Evolutionary conservation across 208 protist species (phyloP).

Genomic region (Wallacemonas collosoma): DNA sequence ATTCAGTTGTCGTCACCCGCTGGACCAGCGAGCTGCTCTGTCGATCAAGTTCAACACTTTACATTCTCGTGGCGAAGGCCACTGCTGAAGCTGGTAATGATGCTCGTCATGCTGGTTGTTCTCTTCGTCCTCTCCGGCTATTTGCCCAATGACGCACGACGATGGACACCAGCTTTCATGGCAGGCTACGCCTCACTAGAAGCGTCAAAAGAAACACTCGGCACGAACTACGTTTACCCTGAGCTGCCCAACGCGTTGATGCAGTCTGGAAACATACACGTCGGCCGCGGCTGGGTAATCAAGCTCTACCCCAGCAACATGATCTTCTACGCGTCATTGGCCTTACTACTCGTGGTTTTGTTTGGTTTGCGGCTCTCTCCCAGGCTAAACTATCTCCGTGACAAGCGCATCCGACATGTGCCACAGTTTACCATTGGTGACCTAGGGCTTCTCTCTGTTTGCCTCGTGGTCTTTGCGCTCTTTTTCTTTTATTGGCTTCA

Average conservation of each 20-base stretch:
- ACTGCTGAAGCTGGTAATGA: conserved; percentile 20
- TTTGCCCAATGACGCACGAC: conserved; percentile 50
- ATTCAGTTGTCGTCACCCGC: neutral
- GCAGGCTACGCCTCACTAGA: conserved; percentile 23
- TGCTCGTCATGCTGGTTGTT: conserved; percentile 31
- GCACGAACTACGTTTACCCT: conserved; percentile 25
- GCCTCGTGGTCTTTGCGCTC: conserved; percentile 30
- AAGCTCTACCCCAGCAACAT: conserved; percentile 71
- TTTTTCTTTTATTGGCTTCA: conserved; percentile 71
- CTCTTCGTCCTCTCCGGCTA: conserved; percentile 33
- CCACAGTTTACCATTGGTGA: conserved; percentile 34
- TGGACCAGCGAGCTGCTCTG: neutral
- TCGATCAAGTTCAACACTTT: neutral
- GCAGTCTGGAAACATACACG: conserved; percentile 33
- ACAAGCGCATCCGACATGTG: conserved; percentile 24
- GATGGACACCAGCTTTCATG: conserved; percentile 31
- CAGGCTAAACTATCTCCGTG: conserved; percentile 23
- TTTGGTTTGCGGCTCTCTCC: conserved; percentile 34
- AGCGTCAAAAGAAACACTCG: conserved; percentile 8
- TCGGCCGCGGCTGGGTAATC: conserved; percentile 33
- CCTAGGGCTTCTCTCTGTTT: conserved; percentile 30
- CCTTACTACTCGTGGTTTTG: conserved; percentile 25
- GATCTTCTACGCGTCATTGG: conserved; percentile 62
- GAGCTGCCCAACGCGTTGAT: conserved; percentile 54
- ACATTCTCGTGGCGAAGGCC: conserved; percentile 19